Conservation (phyloP, 2,329 filamentous ascomycete species). For the Epichloe sylvatica region DNA sequence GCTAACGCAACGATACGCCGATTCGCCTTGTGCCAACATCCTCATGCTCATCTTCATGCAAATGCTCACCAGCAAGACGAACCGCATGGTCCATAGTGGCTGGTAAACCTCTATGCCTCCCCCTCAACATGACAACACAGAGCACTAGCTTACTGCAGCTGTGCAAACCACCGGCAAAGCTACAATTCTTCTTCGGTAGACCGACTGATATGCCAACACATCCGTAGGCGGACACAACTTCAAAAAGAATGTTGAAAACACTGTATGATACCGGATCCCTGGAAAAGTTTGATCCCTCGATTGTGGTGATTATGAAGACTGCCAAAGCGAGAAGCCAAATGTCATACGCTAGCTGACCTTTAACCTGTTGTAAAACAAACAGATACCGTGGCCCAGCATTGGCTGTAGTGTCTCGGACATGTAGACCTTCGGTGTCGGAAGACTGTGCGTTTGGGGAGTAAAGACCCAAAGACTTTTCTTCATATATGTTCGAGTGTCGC, state of each 20-base stretch:
- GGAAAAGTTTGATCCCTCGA: conserved; percentile 32
- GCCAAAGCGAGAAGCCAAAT: conserved; percentile 52
- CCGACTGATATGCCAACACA: conserved; percentile 48
- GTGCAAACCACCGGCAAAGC: conserved; percentile 41
- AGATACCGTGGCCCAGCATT: background rate
- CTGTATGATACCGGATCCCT: conserved; percentile 36
- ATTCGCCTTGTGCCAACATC: background rate
- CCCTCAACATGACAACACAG: conserved; percentile 41
- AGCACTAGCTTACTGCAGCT: conserved; percentile 43
- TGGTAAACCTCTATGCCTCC: conserved; percentile 39
- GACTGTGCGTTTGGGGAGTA: conserved; percentile 17
- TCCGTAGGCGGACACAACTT: conserved; percentile 44
- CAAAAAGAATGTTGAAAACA: conserved; percentile 45
- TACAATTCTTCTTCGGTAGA: conserved; percentile 37
- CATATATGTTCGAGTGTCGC: conserved; percentile 25
- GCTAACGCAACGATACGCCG: background rate
- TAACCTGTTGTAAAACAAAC: conserved; percentile 42
- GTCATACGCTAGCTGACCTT: conserved; percentile 52
- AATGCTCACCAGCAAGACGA: conserved; percentile 24
- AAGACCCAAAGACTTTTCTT: conserved; percentile 52
- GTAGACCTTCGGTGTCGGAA: background rate
- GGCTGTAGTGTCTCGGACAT: background rate
- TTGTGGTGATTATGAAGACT: conserved; percentile 44
- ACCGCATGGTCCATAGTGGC: conserved; percentile 38
- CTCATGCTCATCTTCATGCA: conserved; percentile 19